phyloP scores from a whole-genome alignment of 257 asterid species.

The Nicotiana undulata region DNA sequence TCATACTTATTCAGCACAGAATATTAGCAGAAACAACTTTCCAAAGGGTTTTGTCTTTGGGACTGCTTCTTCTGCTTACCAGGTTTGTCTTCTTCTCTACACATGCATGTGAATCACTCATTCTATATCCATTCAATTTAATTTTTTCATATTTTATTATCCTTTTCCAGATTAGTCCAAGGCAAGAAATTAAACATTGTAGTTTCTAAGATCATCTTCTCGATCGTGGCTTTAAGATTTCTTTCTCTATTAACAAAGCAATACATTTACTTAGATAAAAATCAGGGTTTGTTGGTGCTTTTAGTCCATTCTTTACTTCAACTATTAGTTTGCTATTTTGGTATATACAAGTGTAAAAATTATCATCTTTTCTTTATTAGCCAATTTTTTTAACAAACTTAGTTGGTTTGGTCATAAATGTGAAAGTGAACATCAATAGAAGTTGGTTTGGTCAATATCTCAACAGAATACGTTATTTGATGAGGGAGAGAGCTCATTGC shows the following conservation, averaged over 20 bases:
- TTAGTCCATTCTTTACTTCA: no score
- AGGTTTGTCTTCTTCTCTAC: slow-evolving; percentile 28
- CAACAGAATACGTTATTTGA: background rate
- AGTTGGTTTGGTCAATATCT: background rate
- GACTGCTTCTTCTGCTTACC: slow-evolving; percentile 86
- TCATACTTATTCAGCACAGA: slow-evolving; percentile 23
- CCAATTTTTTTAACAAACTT: no score
- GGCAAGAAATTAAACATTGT: background rate
- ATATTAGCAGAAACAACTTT: slow-evolving; percentile 47
- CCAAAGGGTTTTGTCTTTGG: slow-evolving; percentile 85
- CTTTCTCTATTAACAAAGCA: background rate
- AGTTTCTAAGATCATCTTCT: background rate
- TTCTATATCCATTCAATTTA: background rate
- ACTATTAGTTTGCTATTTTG: no score
- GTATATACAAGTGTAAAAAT: no score
- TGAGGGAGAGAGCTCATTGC: background rate
- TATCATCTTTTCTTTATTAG: no score
- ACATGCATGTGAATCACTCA: slow-evolving; percentile 6
- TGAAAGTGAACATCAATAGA: no score
- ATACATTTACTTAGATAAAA: no score
- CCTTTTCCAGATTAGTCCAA: background rate
- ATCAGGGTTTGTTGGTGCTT: no score
- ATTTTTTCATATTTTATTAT: background rate
- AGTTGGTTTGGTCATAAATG: no score
- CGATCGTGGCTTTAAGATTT: background rate